Conservation (phyloP, 352 stramenopile species). For the Blastocystis sp. region DNA sequence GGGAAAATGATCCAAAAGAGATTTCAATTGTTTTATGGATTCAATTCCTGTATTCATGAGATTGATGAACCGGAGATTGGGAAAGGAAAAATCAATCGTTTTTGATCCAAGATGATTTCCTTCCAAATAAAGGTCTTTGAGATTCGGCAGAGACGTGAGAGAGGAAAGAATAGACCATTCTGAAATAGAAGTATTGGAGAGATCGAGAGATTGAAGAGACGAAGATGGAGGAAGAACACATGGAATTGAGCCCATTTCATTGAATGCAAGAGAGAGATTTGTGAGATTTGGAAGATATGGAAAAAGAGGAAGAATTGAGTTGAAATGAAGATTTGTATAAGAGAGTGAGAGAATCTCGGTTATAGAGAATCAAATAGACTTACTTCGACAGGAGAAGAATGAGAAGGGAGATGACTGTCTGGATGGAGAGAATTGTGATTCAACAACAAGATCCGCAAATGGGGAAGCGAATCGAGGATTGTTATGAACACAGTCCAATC, state of each 20-base stretch:
- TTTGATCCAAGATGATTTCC: background rate
- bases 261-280: background rate
- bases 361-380: background rate
- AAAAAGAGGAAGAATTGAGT: conserved; percentile 10
- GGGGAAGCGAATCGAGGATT: conserved; percentile 3
- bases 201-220: conserved; percentile 4
- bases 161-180: background rate
- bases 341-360: conserved; percentile 11
- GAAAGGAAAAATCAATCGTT: background rate
- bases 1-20: background rate
- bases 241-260: background rate
- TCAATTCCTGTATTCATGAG: background rate
- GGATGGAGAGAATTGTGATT: conserved; percentile 20
- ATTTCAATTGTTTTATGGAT: background rate
- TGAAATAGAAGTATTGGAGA: background rate
- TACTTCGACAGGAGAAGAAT: background rate
- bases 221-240: background rate
- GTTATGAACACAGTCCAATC: background rate
- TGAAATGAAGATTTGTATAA: conserved; percentile 4
- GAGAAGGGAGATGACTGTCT: background rate
- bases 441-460: background rate
- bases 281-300: background rate
- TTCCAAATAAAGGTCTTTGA: background rate
- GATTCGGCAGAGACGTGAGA: background rate
- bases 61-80: background rate